Base-by-base conservation (phyloP, 208 protist species). In the Acanthamoeba triangularis region DNA sequence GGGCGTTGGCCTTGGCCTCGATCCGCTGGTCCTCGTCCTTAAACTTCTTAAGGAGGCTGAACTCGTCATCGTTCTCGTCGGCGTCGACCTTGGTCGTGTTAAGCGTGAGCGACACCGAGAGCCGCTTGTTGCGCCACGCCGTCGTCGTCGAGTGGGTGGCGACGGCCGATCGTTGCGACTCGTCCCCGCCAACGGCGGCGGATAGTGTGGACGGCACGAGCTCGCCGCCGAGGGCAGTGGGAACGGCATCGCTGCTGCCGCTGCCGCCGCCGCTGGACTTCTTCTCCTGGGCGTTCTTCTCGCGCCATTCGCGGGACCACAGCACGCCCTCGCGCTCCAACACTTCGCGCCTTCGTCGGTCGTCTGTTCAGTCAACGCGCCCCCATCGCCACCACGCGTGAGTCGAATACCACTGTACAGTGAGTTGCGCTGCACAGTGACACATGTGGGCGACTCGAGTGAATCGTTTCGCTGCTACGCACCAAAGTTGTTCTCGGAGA, bases 401-500 rank as follows among this genome's bases (percentile, higher is more conserved):
- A n/a, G n/a, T n/a, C n/a, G n/a, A n/a, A n/a, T n/a, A n/a, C n/a
- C n/a, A n/a, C n/a, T n/a, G n/a, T n/a, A n/a, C n/a, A n/a, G n/a
- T n/a, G n/a, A n/a, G n/a, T n/a, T n/a, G n/a, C n/a, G n/a, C n/a
- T n/a, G n/a, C n/a, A n/a, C n/a, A n/a, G n/a, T n/a, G n/a, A n/a
- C n/a, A n/a, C n/a, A n/a, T n/a, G n/a, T n/a, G n/a, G n/a, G n/a
- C n/a, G n/a, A n/a, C n/a, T n/a, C n/a, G n/a, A n/a, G n/a, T n/a
- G n/a, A n/a, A n/a, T n/a, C n/a, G n/a, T n/a, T n/a, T n/a, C 52
- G 16, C 52, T 59, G 52, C 7, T 18, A 59, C 59, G 59, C 20
- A 80, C 72, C 72, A 80, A 80, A 80, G 72, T 80, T 80, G 72
- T 80, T 80, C 72, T 80, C 72, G 37, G 72, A 80, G 72, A 80